Evolutionary conservation across 306 rosid genomes (phyloP).

Genomic region (Lupinus albus): DNA sequence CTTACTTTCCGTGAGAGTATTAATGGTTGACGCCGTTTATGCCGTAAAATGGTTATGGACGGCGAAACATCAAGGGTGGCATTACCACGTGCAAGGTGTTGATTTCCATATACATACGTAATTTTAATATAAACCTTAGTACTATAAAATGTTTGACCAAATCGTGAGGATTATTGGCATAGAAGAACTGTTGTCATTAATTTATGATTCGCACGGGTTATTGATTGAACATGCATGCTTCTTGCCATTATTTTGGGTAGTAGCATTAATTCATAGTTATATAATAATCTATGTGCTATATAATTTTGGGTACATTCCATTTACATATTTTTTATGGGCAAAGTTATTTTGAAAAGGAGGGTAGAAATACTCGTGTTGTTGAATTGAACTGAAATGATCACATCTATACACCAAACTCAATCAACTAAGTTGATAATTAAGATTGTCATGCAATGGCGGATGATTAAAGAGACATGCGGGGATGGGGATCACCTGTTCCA

Average conservation of each 20-base stretch:
- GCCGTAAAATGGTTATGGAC: slow-evolving; percentile 24
- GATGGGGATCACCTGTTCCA: too few relatives aligned
- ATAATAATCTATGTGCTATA: background rate
- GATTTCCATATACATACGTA: background rate
- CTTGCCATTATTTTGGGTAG: background rate
- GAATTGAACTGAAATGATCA: too few relatives aligned
- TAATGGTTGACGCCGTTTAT: slow-evolving; percentile 21
- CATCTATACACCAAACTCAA: too few relatives aligned
- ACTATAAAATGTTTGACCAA: slow-evolving; percentile 4
- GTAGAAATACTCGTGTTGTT: too few relatives aligned
- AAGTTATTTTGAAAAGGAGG: too few relatives aligned
- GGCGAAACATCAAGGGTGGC: slow-evolving; percentile 21
- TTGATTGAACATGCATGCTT: background rate
- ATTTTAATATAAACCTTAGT: background rate
- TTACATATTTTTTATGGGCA: too few relatives aligned
- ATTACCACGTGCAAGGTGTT: slow-evolving; percentile 36
- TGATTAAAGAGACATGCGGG: too few relatives aligned
- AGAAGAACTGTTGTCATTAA: slow-evolving; percentile 30
- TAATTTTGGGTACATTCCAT: background rate
- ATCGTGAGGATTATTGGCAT: slow-evolving; percentile 22
- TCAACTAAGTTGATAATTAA: too few relatives aligned
- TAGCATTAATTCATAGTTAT: background rate
- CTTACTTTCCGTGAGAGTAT: background rate
- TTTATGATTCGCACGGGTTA: slow-evolving; percentile 25
- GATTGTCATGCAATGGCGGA: too few relatives aligned